Base-by-base conservation (phyloP, 192 early-diverging fungal genomes). In the Mortierella antarctica region DNA sequence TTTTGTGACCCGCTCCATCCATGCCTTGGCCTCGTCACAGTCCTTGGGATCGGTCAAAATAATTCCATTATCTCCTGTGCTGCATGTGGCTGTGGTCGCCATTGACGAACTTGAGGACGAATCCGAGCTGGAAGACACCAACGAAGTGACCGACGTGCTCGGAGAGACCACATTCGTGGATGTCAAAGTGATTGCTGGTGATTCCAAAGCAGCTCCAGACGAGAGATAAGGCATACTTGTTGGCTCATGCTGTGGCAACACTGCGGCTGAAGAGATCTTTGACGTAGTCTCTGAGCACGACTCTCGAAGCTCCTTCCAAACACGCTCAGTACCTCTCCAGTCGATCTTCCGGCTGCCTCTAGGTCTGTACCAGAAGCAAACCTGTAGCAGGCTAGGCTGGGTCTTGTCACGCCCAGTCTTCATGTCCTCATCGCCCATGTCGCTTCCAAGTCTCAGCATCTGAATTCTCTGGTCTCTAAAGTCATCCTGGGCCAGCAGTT, bases 361-460 rank as follows among this genome's bases (percentile, higher is more conserved):
- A 9, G 91, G 92, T 17, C 92, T 82, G 82, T 88, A 93, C 93
- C 93, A 95, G 73, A 95, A 95, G 61, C 92, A 95, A 49, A 93
- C 50, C 61, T 90, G 89, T 14, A 90, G 57, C 13, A 86, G 79
- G 60, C 70, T 82, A 15, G 80, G 80, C n/a, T 57, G 51, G 65
- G 83, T 60, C 56, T 63, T 52, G 70, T 81, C 53, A 44, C 55
- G 57, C 83, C 67, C 23, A 23, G 21, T 41, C 45, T 17, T 62
- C 48, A 41, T 14, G 11, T 15, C 18, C 3, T 48, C 2, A 31
- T 67, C 54, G 1, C 64, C 52, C 15, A 41, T 12, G 39, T 70
- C 74, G 15, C 23, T 56, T 6, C 67, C 57, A n/a, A 83, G 47
- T 54, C 68, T 63, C 46, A 94, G 77, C 67, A 85, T 70, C 69